A percentile compares a stretch with the other conserved stretches of the same genome.
phyloP scores from a whole-genome alignment of 1,284 basidiomycete species.

The Trametes pubescens region DNA sequence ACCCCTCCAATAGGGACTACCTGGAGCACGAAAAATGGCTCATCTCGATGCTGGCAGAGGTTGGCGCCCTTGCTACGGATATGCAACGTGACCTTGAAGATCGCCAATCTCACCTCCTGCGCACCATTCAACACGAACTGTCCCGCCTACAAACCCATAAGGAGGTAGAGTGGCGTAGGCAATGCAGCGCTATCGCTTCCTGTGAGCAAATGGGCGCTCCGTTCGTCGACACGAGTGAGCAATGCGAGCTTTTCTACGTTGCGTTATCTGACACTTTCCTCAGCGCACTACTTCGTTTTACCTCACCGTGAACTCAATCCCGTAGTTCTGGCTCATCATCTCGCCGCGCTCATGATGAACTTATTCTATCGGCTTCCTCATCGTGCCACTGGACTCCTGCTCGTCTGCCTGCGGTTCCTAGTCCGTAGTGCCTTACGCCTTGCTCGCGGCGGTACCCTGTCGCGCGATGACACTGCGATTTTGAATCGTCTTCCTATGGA shows the following conservation, averaged over 20 bases:
- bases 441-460: background rate
- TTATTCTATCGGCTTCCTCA: constrained; percentile 18
- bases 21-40: constrained; percentile 16
- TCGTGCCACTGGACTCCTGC: constrained; percentile 8
- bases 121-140: background rate
- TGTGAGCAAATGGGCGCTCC: background rate
- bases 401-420: constrained; percentile 7
- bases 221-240: constrained; percentile 7
- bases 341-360: constrained; percentile 19
- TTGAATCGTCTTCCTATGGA: constrained; percentile 16
- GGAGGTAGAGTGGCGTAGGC: constrained; percentile 15
- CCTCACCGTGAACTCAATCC: constrained; percentile 1
- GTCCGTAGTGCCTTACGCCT: background rate
- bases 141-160: constrained; percentile 11
- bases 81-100: background rate
- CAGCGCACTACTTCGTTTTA: constrained; percentile 6
- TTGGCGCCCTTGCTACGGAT: background rate
- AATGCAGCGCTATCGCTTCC: background rate
- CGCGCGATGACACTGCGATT: background rate
- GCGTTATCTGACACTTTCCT: no score
- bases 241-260: no score
- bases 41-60: background rate
- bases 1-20: background rate
- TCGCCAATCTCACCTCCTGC: background rate
- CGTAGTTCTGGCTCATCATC: background rate